Evolutionary conservation across 202 grass and related monocot genomes (phyloP), one percentile per base, ranked within the genome.

Genomic region (Elaeis oleifera): DNA sequence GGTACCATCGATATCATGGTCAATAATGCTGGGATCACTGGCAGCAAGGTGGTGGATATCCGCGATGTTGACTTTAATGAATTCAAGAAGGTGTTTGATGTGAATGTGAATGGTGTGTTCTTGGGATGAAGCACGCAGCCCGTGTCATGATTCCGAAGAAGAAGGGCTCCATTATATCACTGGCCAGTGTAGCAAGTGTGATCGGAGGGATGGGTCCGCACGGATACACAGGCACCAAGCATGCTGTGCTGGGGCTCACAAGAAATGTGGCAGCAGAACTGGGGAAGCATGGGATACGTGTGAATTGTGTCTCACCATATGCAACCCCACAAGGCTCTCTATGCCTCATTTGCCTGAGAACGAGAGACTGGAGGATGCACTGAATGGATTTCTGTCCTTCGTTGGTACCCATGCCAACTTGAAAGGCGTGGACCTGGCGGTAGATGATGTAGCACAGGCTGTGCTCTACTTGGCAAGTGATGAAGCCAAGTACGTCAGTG

Each of bases 391-490:
- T 50, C 64, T 96, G 11, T 63, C 78, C 36, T 96, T 96, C 24
- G 68, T 72, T 16, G 76, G 84, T 23, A 31, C 63, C 23, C 25
- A 59, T 48, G 91, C 87, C 16, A 91, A 90, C 72, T 67, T 96
- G 71, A 96, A 96, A 72, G 84, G 87, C 1, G 71, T 89, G 1
- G 79, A 91, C 18, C 53, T 79, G 50, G 49, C 60, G 9, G 71
- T 75, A 0, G 39, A 61, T 20, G 87, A 96, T 64, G 71, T 96
- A 5, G 84, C 92, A 7, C n/a, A 91, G 53, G 84, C 87, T 4
- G 92, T 89, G 81, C 79, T 96, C 4, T 96, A 79, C 81, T n/a
- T 96, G 81, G 92, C 92, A 0, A 96, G 87, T 26, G 92, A 96
- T 8, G 92, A 96, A 23, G 78, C 84, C 0, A 91, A 64, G 58